Evolutionary conservation across 2,329 filamentous ascomycete species (phyloP).

Genomic region (Cladosporium velox): DNA sequence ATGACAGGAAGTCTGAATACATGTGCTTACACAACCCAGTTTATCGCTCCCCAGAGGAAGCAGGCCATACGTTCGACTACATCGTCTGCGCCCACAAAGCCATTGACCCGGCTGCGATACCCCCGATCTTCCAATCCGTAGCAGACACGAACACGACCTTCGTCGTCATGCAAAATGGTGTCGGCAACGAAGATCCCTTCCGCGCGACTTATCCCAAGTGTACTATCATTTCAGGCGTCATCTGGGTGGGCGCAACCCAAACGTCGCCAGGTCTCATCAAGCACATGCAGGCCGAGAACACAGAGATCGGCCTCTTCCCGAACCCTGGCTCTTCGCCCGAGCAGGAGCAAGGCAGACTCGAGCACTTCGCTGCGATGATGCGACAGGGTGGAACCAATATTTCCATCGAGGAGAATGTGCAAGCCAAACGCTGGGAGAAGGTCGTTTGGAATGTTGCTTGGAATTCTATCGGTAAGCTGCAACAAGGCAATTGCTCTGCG

Average conservation of each 20-base stretch:
- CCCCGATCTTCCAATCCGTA: conserved; percentile 43
- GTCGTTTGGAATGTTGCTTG: conserved; percentile 62
- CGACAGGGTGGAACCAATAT: conserved; percentile 48
- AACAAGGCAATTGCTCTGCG: background rate
- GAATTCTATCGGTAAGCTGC: conserved; percentile 51
- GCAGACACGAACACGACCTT: conserved; percentile 52
- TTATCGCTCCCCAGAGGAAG: conserved; percentile 41
- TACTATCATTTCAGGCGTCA: conserved; percentile 58
- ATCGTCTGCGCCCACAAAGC: conserved; percentile 52
- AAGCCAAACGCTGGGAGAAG: conserved; percentile 62
- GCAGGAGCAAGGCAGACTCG: conserved; percentile 43
- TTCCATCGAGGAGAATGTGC: conserved; percentile 55
- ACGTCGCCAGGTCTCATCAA: conserved; percentile 50
- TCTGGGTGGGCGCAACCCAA: conserved; percentile 58
- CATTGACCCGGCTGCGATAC: conserved; percentile 40
- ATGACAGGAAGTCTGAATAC: background rate
- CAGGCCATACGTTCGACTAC: conserved; percentile 45
- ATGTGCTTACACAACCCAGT: conserved; percentile 39
- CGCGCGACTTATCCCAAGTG: conserved; percentile 50
- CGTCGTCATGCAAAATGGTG: conserved; percentile 65
- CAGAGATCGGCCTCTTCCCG: conserved; percentile 57
- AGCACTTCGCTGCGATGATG: conserved; percentile 48
- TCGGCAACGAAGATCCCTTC: conserved; percentile 62
- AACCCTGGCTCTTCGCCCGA: conserved; percentile 37
- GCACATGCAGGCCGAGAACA: conserved; percentile 56